Percentiles rank a stretch among this genome's conserved stretches.
Evolutionary conservation across 1,284 basidiomycete genomes (phyloP).

Genomic region (Tilletia caries): DNA sequence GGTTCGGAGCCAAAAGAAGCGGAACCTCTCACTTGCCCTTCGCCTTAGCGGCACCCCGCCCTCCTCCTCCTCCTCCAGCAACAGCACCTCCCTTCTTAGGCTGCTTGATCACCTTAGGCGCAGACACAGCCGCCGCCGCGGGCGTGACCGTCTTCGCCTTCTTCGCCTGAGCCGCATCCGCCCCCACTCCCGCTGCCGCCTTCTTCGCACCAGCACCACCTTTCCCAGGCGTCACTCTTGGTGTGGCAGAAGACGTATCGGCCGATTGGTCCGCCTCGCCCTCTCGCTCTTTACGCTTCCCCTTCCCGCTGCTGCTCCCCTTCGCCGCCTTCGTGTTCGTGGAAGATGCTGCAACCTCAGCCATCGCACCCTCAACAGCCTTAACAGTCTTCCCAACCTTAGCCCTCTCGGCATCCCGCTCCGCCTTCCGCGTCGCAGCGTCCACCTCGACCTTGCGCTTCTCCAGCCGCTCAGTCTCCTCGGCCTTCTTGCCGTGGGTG

Average conservation of each 20-base stretch:
- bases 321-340: not conserved
- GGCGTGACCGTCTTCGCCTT: too few species aligned
- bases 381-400: not conserved
- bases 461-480: conserved; percentile 60
- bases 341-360: not conserved
- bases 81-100: not conserved
- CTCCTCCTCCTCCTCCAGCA: not conserved
- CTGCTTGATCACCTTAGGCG: conserved; percentile 12
- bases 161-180: too few species aligned
- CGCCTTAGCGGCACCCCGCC: too few species aligned
- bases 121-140: not conserved
- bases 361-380: not conserved
- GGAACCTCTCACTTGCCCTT: not conserved
- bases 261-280: not conserved
- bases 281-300: conserved; percentile 8
- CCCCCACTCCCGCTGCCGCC: too few species aligned
- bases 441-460: conserved; percentile 23
- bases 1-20: too few species aligned
- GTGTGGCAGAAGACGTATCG: too few species aligned
- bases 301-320: not conserved
- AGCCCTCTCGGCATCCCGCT: conserved; percentile 5
- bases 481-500: conserved; percentile 72
- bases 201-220: too few species aligned
- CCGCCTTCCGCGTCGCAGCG: conserved; percentile 19
- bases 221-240: too few species aligned